Conservation (phyloP, 345 rosid genomes). For the Gossypioides kirkii region DNA sequence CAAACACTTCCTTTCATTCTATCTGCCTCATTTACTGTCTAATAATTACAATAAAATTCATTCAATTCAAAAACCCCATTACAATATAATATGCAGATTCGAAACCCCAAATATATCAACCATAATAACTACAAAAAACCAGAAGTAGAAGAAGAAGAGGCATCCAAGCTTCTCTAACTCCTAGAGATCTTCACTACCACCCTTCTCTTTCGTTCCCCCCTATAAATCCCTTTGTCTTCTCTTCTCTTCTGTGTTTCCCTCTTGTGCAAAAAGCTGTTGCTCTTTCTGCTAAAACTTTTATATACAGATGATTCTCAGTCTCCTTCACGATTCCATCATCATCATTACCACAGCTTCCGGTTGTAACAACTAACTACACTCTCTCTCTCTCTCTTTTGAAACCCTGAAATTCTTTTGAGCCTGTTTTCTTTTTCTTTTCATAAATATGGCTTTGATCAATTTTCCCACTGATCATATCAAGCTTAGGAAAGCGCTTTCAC, state of each 20-base stretch:
- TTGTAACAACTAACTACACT: background rate
- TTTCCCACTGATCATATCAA: slow-evolving; percentile 12
- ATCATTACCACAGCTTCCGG: background rate
- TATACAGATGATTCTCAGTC: background rate
- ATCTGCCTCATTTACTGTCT: background rate
- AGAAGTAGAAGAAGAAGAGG: background rate
- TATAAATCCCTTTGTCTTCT: background rate
- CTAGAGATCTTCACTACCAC: slow-evolving; percentile 1
- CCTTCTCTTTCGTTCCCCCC: background rate
- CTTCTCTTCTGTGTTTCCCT: background rate
- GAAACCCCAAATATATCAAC: slow-evolving; percentile 12
- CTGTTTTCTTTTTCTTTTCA: background rate
- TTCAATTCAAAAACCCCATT: slow-evolving; percentile 20
- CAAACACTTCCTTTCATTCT: background rate
- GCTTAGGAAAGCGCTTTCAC: slow-evolving; percentile 11
- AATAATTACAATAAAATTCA: background rate
- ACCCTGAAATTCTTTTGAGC: background rate
- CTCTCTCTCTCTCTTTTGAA: background rate
- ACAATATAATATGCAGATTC: slow-evolving; percentile 28
- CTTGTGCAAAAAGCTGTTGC: slow-evolving; percentile 2
- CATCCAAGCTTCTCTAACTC: slow-evolving; percentile 10
- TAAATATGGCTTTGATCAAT: slow-evolving; percentile 25
- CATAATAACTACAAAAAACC: no score
- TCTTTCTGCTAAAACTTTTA: slow-evolving; percentile 6
- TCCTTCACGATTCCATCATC: background rate